phyloP scores from a whole-genome alignment of 306 rosid genomes.

The Biancaea sappan region DNA sequence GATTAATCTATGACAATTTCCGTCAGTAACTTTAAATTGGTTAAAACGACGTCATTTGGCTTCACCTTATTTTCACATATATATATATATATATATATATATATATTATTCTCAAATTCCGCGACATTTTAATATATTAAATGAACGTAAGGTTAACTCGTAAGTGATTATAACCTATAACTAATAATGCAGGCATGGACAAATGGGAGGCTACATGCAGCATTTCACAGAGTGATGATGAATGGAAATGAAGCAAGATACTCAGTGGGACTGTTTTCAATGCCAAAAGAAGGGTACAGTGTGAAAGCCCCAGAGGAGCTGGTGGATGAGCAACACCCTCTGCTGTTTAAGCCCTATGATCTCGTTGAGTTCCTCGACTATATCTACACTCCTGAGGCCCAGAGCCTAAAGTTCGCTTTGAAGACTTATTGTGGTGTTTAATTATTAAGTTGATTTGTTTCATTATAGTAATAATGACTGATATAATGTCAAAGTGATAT shows the following conservation, averaged over 20 bases:
- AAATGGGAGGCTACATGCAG: slow-evolving; percentile 64
- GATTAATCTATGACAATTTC: no score
- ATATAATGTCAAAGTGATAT: no score
- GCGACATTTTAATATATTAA: no score
- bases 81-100: no score
- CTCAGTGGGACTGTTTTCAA: slow-evolving; percentile 55
- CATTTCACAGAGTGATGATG: slow-evolving; percentile 74
- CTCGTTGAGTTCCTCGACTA: slow-evolving; percentile 51
- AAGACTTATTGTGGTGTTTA: slow-evolving; percentile 61
- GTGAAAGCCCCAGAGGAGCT: slow-evolving; percentile 65
- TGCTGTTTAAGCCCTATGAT: slow-evolving; percentile 65
- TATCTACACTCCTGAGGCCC: slow-evolving; percentile 50
- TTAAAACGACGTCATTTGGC: no score
- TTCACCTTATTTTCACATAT: no score
- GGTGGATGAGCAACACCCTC: slow-evolving; percentile 74
- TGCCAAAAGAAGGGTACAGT: slow-evolving; percentile 56
- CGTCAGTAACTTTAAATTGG: no score
- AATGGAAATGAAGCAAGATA: slow-evolving; percentile 66
- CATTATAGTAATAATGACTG: no score
- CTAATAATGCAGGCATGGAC: slow-evolving; percentile 85
- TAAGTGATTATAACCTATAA: no score
- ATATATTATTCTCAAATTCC: no score
- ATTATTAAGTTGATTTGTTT: no score
- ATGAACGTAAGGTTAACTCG: no score
- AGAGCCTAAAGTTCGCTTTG: slow-evolving; percentile 44